phyloP scores from a whole-genome alignment of 1,139 yeast species.

The Scheffersomyces segobiensis region DNA sequence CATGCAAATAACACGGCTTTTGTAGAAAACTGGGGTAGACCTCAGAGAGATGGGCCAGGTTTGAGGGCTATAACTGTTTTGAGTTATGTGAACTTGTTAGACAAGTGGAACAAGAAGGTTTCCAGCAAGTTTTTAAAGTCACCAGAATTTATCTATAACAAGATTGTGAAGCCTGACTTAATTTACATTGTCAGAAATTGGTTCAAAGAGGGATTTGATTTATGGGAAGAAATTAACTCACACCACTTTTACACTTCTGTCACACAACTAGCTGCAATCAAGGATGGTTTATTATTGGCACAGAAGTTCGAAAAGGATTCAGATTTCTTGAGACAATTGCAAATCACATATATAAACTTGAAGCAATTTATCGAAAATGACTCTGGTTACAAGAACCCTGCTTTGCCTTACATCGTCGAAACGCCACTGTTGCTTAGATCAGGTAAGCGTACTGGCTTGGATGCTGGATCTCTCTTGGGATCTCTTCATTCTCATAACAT shows the following conservation, averaged over 20 bases:
- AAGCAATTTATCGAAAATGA: conserved; percentile 37
- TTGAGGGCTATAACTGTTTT: conserved; percentile 67
- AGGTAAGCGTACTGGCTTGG: conserved; percentile 67
- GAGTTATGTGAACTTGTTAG: conserved; percentile 51
- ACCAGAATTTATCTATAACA: conserved; percentile 41
- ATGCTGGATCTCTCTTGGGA: conserved; percentile 76
- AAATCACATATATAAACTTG: conserved; percentile 22
- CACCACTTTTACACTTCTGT: conserved; percentile 77
- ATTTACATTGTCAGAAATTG: conserved; percentile 64
- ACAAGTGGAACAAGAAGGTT: conserved; percentile 27
- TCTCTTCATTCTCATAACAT: conserved; percentile 63
- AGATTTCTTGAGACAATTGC: conserved; percentile 20
- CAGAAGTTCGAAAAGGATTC: conserved; percentile 30
- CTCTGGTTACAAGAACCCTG: conserved; percentile 45
- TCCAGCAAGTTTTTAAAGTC: conserved; percentile 22
- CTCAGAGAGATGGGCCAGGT: conserved; percentile 95
- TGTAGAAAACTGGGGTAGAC: conserved; percentile 81
- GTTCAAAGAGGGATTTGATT: conserved; percentile 70
- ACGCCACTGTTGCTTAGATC: conserved; percentile 52
- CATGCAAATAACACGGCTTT: conserved; percentile 64
- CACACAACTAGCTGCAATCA: conserved; percentile 70
- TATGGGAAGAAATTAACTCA: conserved; percentile 89
- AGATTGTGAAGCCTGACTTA: conserved; percentile 70
- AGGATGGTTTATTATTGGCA: conserved; percentile 56
- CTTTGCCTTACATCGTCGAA: conserved; percentile 62